Base-by-base conservation (phyloP, 129 eudicot genomes). In the Lonicera japonica region DNA sequence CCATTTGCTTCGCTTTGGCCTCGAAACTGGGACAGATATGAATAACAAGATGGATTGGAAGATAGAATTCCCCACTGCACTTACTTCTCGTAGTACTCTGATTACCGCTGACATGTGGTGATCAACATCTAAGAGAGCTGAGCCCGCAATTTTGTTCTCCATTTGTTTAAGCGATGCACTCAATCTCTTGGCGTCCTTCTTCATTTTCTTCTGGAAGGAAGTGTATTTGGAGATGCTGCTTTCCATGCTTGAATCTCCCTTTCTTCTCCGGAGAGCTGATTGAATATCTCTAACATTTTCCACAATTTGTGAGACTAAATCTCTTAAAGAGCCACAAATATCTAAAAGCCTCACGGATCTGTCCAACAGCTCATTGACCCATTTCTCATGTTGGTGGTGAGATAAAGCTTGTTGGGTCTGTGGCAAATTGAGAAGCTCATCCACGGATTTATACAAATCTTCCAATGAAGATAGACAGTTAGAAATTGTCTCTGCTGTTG, bases 381-480 rank as follows among this genome's bases (percentile, higher is more conserved):
- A n/a, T 15, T 20, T 40, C 20, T 55, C 58, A 5, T 41, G 19
- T 34, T 52, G 67, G 40, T 41, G 21, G 11, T 36, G 25, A 10
- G 68, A 22, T 17, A 70, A 43, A n/a, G 65, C 47, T 56, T 62
- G 66, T 55, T 56, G 75, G 8, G 66, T 56, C 7, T 54, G 36
- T 13, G 58, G 75, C 66, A 68, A 21, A 13, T 41, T 43, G 14
- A 50, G 21, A 16, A 50, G 19, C 0, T 69, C 63, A 17, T 63
- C 69, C 1, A 75, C 13, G 56, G 55, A 39, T 39, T 55, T 20
- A 54, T 75, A 64, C 48, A 75, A 23, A 15, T 68, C 60, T 7
- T 18, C 53, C 0, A 75, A 46, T 23, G 75, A 74, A 8, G 38
- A 24, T 36, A 75, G 58, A 25, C 55, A 59, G 39, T 45, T 62